Percentiles rank a stretch among this genome's conserved stretches.
These are phyloP conservation scores for Cladorrhinum sp. DNA, from an alignment of 2,329 filamentous ascomycete species.

Conservation along the genomic window DNA sequence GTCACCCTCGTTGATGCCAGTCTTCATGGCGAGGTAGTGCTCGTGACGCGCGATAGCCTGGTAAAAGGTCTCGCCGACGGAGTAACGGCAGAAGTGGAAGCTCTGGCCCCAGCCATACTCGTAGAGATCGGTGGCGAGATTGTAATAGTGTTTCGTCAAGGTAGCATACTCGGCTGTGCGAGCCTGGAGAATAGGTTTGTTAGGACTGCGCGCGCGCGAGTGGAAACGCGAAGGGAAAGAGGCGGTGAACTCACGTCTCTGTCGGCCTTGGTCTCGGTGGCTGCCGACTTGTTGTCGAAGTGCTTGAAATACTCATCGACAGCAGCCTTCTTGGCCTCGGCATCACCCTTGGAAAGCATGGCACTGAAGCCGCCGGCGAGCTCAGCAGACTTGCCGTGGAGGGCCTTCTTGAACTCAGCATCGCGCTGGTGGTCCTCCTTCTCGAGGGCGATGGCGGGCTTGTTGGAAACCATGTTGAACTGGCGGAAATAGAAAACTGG, in stretches of 20 bases:
- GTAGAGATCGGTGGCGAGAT: conserved; percentile 92
- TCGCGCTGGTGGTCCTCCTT: conserved; percentile 79
- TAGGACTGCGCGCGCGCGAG: background rate
- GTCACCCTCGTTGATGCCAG: conserved; percentile 81
- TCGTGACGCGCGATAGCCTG: conserved; percentile 95
- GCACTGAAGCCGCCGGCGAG: conserved; percentile 72
- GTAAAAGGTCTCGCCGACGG: conserved; percentile 78
- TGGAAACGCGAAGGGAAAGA: too few species aligned
- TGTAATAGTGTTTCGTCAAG: conserved; percentile 94
- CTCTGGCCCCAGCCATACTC: conserved; percentile 96
- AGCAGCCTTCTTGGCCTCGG: conserved; percentile 51
- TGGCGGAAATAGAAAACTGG: conserved; percentile 1
- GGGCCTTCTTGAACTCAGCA: conserved; percentile 84
- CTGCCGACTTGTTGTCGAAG: conserved; percentile 72
- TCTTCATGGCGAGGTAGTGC: conserved; percentile 91
- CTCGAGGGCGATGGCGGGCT: conserved; percentile 54
- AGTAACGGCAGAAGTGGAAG: conserved; percentile 97
- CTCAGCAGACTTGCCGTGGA: conserved; percentile 72
- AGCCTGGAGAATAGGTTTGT: conserved; percentile 48
- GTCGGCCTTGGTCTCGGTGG: conserved; percentile 76
- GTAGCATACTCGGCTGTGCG: conserved; percentile 88
- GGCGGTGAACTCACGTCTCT: conserved; percentile 61
- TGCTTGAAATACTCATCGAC: conserved; percentile 85
- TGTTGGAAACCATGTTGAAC: conserved; percentile 24
- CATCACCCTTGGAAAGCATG: conserved; percentile 76